phyloP scores from a whole-genome alignment of 2,329 filamentous ascomycete genomes.

The Aureobasidium lini region DNA sequence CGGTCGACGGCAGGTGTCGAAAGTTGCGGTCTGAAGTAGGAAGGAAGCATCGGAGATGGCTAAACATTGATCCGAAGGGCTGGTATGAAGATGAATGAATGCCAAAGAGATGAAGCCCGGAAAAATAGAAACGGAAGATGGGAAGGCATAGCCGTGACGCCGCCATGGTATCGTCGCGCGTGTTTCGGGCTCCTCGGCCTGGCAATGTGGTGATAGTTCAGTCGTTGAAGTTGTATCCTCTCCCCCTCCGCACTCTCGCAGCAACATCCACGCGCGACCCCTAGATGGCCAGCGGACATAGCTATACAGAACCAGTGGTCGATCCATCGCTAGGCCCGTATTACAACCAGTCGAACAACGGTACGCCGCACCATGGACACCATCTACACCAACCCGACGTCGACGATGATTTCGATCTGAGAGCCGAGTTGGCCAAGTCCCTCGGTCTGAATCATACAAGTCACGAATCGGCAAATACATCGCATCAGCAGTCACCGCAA shows the following conservation, averaged over 20 bases:
- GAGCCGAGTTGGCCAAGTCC: conserved; percentile 6
- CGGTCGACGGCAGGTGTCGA: not conserved
- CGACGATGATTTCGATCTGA: conserved; percentile 12
- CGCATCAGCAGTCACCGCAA: conserved; percentile 9
- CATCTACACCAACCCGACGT: conserved; percentile 8
- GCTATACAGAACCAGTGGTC: not conserved
- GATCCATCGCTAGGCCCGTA: conserved; percentile 16
- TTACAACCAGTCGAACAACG: conserved; percentile 3
- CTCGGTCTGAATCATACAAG: conserved; percentile 4
- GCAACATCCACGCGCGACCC: not conserved
- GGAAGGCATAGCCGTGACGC: not conserved
- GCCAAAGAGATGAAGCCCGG: not conserved
- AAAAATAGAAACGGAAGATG: not conserved
- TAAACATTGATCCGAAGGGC: conserved; percentile 5
- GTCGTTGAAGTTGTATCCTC: not conserved
- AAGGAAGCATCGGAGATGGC: not conserved
- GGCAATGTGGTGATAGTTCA: not conserved
- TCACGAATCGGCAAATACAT: not conserved
- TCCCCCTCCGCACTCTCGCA: not conserved
- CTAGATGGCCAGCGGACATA: conserved; percentile 6
- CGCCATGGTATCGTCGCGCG: not conserved
- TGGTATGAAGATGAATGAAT: not conserved
- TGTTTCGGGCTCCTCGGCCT: not conserved
- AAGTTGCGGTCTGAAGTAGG: not conserved
- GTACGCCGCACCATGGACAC: not conserved